Conservation (phyloP, 257 asterid genomes). For the Henckelia pumila region DNA sequence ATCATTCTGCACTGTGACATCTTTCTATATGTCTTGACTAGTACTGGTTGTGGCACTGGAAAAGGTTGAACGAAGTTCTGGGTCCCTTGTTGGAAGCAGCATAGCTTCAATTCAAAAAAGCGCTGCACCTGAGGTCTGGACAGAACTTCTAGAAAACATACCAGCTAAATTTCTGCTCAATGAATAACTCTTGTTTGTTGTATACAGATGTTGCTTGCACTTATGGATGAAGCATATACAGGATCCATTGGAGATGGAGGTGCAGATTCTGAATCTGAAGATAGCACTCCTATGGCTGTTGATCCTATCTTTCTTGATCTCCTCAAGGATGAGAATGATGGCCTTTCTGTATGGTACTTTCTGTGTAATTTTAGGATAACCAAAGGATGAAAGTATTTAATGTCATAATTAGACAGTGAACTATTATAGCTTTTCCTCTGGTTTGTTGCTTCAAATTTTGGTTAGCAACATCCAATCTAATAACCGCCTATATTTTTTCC, state of each 20-base stretch:
- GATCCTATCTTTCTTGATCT: slow-evolving; percentile 90
- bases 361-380: slow-evolving; percentile 28
- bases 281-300: slow-evolving; percentile 65
- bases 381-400: not conserved
- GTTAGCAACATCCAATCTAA: not conserved
- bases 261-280: slow-evolving; percentile 92
- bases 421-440: slow-evolving; percentile 14
- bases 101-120: slow-evolving; percentile 95
- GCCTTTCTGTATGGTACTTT: slow-evolving; percentile 77
- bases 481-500: slow-evolving; percentile 12
- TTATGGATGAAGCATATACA: slow-evolving; percentile 98
- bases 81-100: slow-evolving; percentile 85
- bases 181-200: slow-evolving; percentile 28
- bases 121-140: slow-evolving; percentile 82
- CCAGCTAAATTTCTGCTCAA: slow-evolving; percentile 12
- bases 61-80: slow-evolving; percentile 83
- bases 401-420: not conserved
- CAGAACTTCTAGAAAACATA: slow-evolving; percentile 23
- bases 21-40: slow-evolving; percentile 31
- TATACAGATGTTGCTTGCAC: slow-evolving; percentile 83
- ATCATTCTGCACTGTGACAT: slow-evolving; percentile 15
- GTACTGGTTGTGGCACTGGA: slow-evolving; percentile 93
- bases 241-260: slow-evolving; percentile 95
- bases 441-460: slow-evolving; percentile 16
- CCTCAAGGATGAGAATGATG: slow-evolving; percentile 98